These are phyloP conservation scores for Eucalyptus dawsonii DNA, from an alignment of 345 rosid species.

Conservation along the genomic window DNA sequence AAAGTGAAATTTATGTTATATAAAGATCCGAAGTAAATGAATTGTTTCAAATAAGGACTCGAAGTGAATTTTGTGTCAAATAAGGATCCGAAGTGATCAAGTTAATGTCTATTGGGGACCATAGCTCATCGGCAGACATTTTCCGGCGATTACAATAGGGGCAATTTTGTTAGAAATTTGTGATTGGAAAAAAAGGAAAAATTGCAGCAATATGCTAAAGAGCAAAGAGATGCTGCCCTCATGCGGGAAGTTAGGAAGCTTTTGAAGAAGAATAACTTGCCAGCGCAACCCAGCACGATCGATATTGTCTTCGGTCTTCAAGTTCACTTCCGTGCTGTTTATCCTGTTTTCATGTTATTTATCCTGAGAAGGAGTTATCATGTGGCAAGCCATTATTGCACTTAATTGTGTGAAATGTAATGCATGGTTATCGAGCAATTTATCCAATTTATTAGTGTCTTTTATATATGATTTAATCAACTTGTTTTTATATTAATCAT, in stretches of 20 bases:
- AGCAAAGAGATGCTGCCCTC: conserved; percentile 31
- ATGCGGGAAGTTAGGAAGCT: conserved; percentile 59
- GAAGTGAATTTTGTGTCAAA: too few species aligned
- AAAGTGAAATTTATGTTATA: too few species aligned
- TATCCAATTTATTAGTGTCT: background rate
- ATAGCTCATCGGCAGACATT: too few species aligned
- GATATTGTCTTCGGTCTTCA: conserved; percentile 68
- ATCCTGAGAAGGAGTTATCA: background rate
- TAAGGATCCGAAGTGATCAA: accelerated
- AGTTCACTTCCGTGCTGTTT: conserved; percentile 24
- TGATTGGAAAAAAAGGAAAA: too few species aligned
- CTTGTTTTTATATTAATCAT: too few species aligned
- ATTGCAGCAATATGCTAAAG: conserved; percentile 55
- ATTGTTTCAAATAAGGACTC: accelerated
- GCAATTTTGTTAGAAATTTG: too few species aligned
- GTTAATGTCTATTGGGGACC: accelerated
- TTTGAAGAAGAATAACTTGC: conserved; percentile 39
- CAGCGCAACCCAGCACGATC: conserved; percentile 64
- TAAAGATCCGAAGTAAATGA: accelerated
- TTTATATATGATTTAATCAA: background rate
- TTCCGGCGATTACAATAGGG: accelerated
- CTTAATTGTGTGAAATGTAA: background rate
- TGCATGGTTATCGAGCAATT: background rate
- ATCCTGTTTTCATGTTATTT: background rate
- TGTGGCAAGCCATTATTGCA: background rate